These are phyloP conservation scores for Trichoderma erinaceum DNA, from an alignment of 495 filamentous ascomycete genomes.

Conservation along the genomic window DNA sequence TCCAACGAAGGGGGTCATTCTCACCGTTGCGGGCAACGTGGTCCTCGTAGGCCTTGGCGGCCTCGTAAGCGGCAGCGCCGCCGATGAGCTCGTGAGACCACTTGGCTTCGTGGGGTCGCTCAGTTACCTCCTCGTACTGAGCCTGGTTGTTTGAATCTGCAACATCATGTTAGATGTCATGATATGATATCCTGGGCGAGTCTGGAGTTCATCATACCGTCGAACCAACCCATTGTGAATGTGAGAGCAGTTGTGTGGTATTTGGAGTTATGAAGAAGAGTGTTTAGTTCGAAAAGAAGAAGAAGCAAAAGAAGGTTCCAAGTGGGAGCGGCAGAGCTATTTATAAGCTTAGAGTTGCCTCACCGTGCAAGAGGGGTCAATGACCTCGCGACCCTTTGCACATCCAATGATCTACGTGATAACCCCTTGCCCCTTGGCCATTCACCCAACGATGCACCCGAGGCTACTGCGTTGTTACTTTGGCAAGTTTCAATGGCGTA, in stretches of 20 bases:
- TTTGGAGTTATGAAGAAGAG: background rate
- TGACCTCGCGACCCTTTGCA: background rate
- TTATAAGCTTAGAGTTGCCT: conserved; percentile 11
- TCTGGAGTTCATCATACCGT: background rate
- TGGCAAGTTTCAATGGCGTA: conserved; percentile 13
- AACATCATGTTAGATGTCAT: background rate
- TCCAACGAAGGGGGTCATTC: background rate
- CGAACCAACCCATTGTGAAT: conserved; percentile 14
- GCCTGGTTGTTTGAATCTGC: background rate
- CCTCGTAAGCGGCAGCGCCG: conserved; percentile 72
- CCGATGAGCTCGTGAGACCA: conserved; percentile 69
- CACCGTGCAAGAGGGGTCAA: conserved; percentile 1
- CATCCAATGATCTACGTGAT: background rate
- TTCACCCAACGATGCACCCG: background rate
- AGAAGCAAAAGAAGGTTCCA: background rate
- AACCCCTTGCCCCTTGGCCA: conserved; percentile 2
- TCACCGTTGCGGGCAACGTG: background rate
- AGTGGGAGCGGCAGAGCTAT: background rate
- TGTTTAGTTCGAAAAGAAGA: background rate
- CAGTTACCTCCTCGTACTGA: background rate
- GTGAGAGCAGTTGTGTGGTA: background rate
- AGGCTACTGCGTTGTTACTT: conserved; percentile 10
- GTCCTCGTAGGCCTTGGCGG: conserved; percentile 60
- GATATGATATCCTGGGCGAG: background rate
- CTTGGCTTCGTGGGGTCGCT: conserved; percentile 47